Conservation (phyloP, 192 early-diverging fungal species). For the Coemansia sp. region DNA sequence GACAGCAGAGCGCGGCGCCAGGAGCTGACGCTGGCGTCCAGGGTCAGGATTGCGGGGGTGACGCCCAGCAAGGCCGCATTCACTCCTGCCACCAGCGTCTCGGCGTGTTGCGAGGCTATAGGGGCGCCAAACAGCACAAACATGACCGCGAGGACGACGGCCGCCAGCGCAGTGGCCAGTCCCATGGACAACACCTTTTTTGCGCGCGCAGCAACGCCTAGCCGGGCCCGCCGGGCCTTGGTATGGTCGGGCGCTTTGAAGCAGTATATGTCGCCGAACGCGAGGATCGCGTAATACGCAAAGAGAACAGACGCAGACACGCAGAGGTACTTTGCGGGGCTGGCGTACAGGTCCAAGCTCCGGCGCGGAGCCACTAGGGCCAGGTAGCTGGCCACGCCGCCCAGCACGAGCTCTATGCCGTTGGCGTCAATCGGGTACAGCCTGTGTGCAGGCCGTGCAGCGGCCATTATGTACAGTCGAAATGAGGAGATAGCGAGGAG, state of each 20-base stretch:
- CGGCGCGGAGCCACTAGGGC: constrained; percentile 34
- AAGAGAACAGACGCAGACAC: constrained; percentile 20
- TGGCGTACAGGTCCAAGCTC: constrained; percentile 32
- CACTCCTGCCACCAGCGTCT: constrained; percentile 30
- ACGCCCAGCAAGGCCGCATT: constrained; percentile 33
- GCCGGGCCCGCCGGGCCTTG: not conserved
- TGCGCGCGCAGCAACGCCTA: constrained; percentile 1
- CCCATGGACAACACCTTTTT: constrained; percentile 2
- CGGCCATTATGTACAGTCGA: too few relatives aligned
- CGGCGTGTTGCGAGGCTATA: constrained; percentile 10
- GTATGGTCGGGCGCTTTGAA: constrained; percentile 8
- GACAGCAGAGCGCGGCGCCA: constrained; percentile 30
- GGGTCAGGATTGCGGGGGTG: constrained; percentile 34
- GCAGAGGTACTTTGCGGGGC: constrained; percentile 22
- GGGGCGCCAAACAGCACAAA: constrained; percentile 45
- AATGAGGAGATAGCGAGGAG: too few relatives aligned
- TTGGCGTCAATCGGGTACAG: constrained; percentile 39
- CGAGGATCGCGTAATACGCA: constrained; percentile 32
- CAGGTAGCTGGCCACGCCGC: constrained; percentile 27
- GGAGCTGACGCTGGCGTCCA: constrained; percentile 3
- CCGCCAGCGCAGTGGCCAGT: constrained; percentile 3
- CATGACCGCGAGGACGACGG: not conserved
- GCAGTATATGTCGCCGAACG: constrained; percentile 41
- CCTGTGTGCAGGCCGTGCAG: constrained; percentile 18
- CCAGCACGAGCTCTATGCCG: constrained; percentile 36